Base-by-base conservation (phyloP, 139 green algal species). In the Coelastrella sp. region DNA sequence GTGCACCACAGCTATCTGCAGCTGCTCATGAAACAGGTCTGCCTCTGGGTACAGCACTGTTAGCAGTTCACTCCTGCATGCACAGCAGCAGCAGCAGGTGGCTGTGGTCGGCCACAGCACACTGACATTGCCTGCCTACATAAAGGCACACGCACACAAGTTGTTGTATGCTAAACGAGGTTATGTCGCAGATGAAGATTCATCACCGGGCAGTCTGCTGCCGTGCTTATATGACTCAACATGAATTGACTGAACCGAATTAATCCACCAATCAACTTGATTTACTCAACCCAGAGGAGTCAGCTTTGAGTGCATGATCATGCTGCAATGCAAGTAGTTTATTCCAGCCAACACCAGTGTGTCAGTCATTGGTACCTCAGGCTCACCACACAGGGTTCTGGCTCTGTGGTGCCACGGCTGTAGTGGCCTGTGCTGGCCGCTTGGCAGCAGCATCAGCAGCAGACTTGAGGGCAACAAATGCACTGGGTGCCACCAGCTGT, bases 1-100 rank as follows among this genome's bases (percentile, higher is more conserved):
- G 49, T 93, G 92, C 8, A 93, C 83, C 4, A 95, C 73, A 7
- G 83, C 78, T 8, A 95, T 24, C 59, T 88, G 87, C 84, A 95
- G 83, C 78, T 93, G 84, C 78, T 93, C 91, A 15, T 75, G 49
- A 7, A 58, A 6, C 57, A 95, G 76, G 76, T 92, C 89, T 6
- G 86, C 59, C 81, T 95, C 93, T 10, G 20, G 11, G 27, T 79
- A 89, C 15, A 66, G 78, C 65, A 95, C 15, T 27, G 78, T 81
- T 59, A 91, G 75, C 63, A 91, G 78, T 75, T 92, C 24, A n/a
- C 85, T 22, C 85, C 85, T 90, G 74, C 82, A 61, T 17, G 17
- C 14, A 20, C 58, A 86, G 4, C 80, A 86, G 80, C 58, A 73
- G 58, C 80, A 80, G 70, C 8, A n/a, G 15, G 11, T 78, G 4